phyloP scores from a whole-genome alignment of 768 basidiomycete species.

The Russula olivacea region DNA sequence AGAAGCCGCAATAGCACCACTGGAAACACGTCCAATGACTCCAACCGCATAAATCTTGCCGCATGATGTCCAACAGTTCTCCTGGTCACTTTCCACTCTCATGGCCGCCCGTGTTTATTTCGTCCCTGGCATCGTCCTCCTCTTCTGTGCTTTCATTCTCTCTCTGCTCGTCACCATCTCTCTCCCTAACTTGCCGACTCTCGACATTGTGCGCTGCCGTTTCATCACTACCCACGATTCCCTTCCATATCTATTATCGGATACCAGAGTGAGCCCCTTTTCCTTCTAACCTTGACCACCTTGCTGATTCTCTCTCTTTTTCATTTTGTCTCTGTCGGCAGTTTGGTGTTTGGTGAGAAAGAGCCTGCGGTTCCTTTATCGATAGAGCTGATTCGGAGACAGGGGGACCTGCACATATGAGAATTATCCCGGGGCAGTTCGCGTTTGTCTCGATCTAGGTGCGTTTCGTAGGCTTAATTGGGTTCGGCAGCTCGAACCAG shows the following conservation, averaged over 20 bases:
- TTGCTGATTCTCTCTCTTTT: background rate
- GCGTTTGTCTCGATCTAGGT: slow-evolving; percentile 48
- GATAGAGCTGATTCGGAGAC: background rate
- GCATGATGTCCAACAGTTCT: background rate
- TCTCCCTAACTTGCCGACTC: slow-evolving; percentile 56
- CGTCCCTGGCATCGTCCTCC: slow-evolving; percentile 52
- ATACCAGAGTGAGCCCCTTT: slow-evolving; percentile 21
- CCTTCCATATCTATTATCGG: slow-evolving; percentile 7
- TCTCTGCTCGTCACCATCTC: slow-evolving; percentile 66
- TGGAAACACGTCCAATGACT: background rate
- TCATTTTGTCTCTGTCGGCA: slow-evolving; percentile 28
- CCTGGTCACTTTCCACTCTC: background rate
- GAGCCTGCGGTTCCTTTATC: background rate
- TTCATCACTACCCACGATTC: slow-evolving; percentile 33
- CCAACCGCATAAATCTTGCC: slow-evolving; percentile 5
- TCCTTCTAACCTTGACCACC: slow-evolving; percentile 20
- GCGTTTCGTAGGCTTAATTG: slow-evolving; percentile 17
- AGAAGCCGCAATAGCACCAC: background rate
- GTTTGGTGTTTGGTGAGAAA: slow-evolving; percentile 65
- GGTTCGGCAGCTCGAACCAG: slow-evolving; percentile 6
- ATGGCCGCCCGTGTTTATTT: slow-evolving; percentile 49
- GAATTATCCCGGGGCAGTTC: slow-evolving; percentile 36
- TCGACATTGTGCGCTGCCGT: slow-evolving; percentile 60
- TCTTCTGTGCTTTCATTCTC: slow-evolving; percentile 58
- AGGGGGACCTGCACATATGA: slow-evolving; percentile 52